These are phyloP conservation scores for Trichoderma erinaceum DNA, from an alignment of 495 filamentous ascomycete species.

Conservation along the genomic window DNA sequence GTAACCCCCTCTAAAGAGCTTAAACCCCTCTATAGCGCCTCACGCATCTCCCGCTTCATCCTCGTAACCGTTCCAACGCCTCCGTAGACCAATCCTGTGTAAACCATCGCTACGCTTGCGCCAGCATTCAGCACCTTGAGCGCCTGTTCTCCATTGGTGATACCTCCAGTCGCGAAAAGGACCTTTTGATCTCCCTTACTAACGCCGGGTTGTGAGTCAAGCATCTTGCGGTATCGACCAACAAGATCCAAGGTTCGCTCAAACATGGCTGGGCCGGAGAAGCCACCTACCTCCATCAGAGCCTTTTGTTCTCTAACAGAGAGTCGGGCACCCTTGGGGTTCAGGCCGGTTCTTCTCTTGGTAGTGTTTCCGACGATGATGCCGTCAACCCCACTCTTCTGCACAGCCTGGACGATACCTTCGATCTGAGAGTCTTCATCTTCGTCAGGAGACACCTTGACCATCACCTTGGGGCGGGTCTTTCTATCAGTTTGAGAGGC, in stretches of 20 bases:
- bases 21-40: slow-evolving; percentile 25
- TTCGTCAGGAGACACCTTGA: slow-evolving; percentile 95
- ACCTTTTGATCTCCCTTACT: slow-evolving; percentile 53
- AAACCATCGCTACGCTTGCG: slow-evolving; percentile 81
- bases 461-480: slow-evolving; percentile 80
- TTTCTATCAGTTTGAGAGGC: slow-evolving; percentile 58
- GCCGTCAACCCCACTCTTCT: slow-evolving; percentile 78
- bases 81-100: slow-evolving; percentile 73
- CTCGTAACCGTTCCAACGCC: slow-evolving; percentile 79
- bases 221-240: slow-evolving; percentile 63
- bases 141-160: slow-evolving; percentile 78
- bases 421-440: slow-evolving; percentile 73
- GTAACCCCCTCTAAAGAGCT: too few species aligned
- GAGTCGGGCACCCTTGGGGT: slow-evolving; percentile 57
- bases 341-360: slow-evolving; percentile 64
- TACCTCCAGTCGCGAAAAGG: slow-evolving; percentile 88
- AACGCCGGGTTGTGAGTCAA: slow-evolving; percentile 51
- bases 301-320: slow-evolving; percentile 58
- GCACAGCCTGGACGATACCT: slow-evolving; percentile 83
- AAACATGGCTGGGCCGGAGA: slow-evolving; percentile 85
- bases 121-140: slow-evolving; percentile 73
- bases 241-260: slow-evolving; percentile 69
- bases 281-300: slow-evolving; percentile 74
- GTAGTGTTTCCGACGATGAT: slow-evolving; percentile 99
- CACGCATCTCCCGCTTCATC: slow-evolving; percentile 80